phyloP scores from a whole-genome alignment of 2,329 filamentous ascomycete genomes.

The Clarireedia homoeocarpa region DNA sequence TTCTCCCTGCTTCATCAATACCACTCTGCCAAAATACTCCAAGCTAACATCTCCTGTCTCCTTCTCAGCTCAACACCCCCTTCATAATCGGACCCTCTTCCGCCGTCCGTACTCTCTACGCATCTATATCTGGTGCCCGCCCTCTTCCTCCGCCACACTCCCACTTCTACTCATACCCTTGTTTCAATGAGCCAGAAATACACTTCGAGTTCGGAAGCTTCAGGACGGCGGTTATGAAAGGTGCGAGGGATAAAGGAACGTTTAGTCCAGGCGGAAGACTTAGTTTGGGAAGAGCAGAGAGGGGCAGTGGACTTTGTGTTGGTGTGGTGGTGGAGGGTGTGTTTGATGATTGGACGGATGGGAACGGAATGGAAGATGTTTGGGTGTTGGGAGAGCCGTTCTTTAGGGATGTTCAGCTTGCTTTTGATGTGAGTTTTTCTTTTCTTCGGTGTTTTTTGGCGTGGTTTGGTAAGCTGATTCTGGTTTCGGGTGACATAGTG shows the following conservation, averaged over 20 bases:
- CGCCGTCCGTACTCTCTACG: slow-evolving; percentile 17
- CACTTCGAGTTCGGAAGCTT: slow-evolving; percentile 17
- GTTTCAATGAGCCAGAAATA: slow-evolving; percentile 18
- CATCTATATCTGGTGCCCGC: slow-evolving; percentile 16
- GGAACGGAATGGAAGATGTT: background rate
- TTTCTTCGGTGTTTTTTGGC: accelerated
- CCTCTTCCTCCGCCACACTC: slow-evolving; percentile 15
- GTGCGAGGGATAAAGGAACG: slow-evolving; percentile 10
- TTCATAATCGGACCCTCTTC: slow-evolving; percentile 19
- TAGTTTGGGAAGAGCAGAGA: slow-evolving; percentile 15
- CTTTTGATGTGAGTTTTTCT: slow-evolving; percentile 17
- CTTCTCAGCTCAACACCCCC: slow-evolving; percentile 17
- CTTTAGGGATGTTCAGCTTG: slow-evolving; percentile 21
- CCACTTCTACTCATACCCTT: slow-evolving; percentile 20
- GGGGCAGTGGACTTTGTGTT: slow-evolving; percentile 19
- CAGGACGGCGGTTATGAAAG: slow-evolving; percentile 15
- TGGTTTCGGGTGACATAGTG: background rate
- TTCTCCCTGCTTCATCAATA: background rate
- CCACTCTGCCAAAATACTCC: background rate
- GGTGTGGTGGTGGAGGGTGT: slow-evolving; percentile 19
- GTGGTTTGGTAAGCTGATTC: background rate
- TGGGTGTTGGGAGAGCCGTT: slow-evolving; percentile 23
- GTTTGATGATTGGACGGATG: slow-evolving; percentile 4
- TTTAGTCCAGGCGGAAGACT: slow-evolving; percentile 16
- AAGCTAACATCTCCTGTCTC: background rate